Evolutionary conservation across 306 rosid species (phyloP).

Genomic region (peach (Prunus persica)): DNA sequence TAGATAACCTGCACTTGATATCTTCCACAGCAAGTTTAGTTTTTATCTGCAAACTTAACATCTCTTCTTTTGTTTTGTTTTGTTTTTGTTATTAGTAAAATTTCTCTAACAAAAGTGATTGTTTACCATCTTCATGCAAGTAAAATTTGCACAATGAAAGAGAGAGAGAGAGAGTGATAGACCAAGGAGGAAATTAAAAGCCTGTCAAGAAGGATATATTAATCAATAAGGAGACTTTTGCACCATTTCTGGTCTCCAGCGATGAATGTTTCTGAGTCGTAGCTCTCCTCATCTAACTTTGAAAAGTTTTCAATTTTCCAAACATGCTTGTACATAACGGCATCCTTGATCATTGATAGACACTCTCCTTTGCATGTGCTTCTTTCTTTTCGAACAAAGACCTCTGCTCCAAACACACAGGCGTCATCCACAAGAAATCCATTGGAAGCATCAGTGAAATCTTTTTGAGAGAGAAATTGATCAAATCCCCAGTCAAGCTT

Average conservation of each 20-base stretch:
- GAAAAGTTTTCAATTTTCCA: constrained; percentile 50
- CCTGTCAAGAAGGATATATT: no score
- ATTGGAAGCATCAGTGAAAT: constrained; percentile 38
- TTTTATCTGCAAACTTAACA: background rate
- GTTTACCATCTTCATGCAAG: no score
- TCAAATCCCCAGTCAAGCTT: constrained; percentile 62
- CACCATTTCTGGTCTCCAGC: constrained; percentile 54
- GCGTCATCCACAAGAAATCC: constrained; percentile 53
- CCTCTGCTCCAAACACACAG: constrained; percentile 21
- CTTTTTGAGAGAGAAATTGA: constrained; percentile 41
- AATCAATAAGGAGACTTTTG: no score
- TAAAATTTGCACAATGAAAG: no score
- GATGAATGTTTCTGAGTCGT: constrained; percentile 41
- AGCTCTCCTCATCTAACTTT: constrained; percentile 25
- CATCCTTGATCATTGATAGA: constrained; percentile 49
- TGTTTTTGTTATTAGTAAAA: no score
- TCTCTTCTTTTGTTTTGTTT: no score
- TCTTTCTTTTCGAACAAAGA: constrained; percentile 51
- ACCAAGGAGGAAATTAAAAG: no score
- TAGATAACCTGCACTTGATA: no score
- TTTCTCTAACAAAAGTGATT: no score
- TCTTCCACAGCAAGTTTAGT: background rate
- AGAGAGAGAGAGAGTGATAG: no score
- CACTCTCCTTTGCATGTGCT: constrained; percentile 49
- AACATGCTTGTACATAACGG: constrained; percentile 29